Conservation (phyloP, 352 stramenopile species). For the Globisporangium okanoganense region DNA sequence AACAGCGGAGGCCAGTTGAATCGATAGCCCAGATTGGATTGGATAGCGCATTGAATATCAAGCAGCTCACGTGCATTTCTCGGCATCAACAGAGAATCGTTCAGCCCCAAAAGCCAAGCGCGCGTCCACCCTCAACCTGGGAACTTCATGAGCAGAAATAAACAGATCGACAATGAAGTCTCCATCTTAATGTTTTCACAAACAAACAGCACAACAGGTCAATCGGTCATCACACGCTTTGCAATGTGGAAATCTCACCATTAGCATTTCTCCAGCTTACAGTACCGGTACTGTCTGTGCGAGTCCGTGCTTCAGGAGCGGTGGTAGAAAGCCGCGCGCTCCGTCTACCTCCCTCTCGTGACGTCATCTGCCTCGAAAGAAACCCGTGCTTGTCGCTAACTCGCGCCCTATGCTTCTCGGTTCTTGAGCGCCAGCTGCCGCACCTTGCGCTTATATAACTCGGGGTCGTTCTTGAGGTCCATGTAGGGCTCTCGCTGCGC, state of each 20-base stretch:
- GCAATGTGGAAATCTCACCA: not conserved
- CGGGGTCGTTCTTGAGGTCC: slow-evolving; percentile 88
- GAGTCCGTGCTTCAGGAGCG: not conserved
- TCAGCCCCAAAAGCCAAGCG: no score
- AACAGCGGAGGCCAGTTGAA: no score
- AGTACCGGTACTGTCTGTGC: not conserved
- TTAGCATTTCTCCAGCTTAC: not conserved
- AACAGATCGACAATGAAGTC: no score
- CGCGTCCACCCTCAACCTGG: no score
- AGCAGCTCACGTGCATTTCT: no score
- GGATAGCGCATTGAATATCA: no score
- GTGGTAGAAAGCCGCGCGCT: not conserved
- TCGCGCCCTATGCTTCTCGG: slow-evolving; percentile 57
- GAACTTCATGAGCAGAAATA: no score
- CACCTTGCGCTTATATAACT: slow-evolving; percentile 86
- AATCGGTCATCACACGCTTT: not conserved
- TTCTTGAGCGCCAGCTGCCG: slow-evolving; percentile 82
- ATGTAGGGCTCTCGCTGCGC: slow-evolving; percentile 86
- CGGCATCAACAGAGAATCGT: no score
- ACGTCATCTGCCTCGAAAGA: slow-evolving; percentile 3
- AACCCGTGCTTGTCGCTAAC: not conserved
- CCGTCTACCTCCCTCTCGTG: not conserved
- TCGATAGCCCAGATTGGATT: no score
- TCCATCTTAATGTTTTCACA: no score
- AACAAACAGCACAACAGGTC: not conserved